A percentile compares a stretch with the other conserved stretches of the same genome.
Evolutionary conservation across 1,284 basidiomycete genomes (phyloP).

Genomic region (Somion occarium): DNA sequence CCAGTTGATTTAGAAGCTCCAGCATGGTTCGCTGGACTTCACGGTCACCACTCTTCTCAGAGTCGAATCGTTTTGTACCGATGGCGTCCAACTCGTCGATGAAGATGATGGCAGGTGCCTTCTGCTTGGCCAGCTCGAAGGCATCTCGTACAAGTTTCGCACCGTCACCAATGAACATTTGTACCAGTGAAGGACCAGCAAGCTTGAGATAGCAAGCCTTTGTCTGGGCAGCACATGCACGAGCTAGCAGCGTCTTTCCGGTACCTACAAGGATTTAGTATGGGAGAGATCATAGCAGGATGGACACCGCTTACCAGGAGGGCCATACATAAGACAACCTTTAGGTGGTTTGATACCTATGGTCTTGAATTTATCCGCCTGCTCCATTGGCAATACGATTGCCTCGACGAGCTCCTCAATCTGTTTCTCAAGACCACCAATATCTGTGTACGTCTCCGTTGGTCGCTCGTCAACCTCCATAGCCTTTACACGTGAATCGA

Average conservation of each 20-base stretch:
- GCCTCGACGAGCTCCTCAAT: slow-evolving; percentile 80
- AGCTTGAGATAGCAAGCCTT: slow-evolving; percentile 80
- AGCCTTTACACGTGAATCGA: slow-evolving; percentile 76
- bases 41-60: slow-evolving; percentile 73
- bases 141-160: slow-evolving; percentile 78
- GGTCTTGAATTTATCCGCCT: slow-evolving; percentile 78
- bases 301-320: slow-evolving; percentile 47
- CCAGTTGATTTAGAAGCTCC: slow-evolving; percentile 75
- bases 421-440: slow-evolving; percentile 79
- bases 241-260: slow-evolving; percentile 74
- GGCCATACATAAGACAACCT: slow-evolving; percentile 78
- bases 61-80: slow-evolving; percentile 80
- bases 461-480: slow-evolving; percentile 93
- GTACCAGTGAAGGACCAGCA: slow-evolving; percentile 73
- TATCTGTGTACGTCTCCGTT: slow-evolving; percentile 77
- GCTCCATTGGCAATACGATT: slow-evolving; percentile 79
- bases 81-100: slow-evolving; percentile 82
- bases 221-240: slow-evolving; percentile 80
- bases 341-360: slow-evolving; percentile 80
- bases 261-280: slow-evolving; percentile 42
- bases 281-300: not conserved
- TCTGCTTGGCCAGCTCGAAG: slow-evolving; percentile 75
- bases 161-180: slow-evolving; percentile 84
- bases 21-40: slow-evolving; percentile 82
- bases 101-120: slow-evolving; percentile 77